These are phyloP conservation scores for Rosellinia necatrix DNA, from an alignment of 2,329 filamentous ascomycete genomes.

Conservation along the genomic window DNA sequence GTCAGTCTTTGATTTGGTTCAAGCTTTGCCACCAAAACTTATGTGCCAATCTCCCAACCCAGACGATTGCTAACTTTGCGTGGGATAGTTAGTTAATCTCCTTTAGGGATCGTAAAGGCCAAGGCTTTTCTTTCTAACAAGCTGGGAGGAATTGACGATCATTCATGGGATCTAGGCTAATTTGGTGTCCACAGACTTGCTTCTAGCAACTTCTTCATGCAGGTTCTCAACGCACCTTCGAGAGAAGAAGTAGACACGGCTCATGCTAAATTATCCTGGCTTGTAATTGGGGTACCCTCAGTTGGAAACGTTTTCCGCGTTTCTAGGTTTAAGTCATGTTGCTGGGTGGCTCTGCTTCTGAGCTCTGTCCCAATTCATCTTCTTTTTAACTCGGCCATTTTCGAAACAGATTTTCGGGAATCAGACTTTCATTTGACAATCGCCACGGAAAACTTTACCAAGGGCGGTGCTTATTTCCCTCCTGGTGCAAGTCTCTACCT, in stretches of 20 bases:
- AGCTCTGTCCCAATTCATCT: slow-evolving; percentile 29
- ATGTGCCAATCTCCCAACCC: too few relatives aligned
- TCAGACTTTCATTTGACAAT: slow-evolving; percentile 13
- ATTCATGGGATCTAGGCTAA: too few relatives aligned
- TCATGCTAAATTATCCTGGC: slow-evolving; percentile 46
- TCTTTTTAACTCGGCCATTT: slow-evolving; percentile 26
- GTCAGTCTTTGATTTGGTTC: not conserved
- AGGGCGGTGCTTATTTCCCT: slow-evolving; percentile 18
- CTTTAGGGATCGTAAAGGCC: too few relatives aligned
- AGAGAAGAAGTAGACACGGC: slow-evolving; percentile 51
- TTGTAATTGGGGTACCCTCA: slow-evolving; percentile 50
- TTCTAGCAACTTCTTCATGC: slow-evolving; percentile 56
- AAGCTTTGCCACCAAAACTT: too few relatives aligned
- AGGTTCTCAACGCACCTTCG: slow-evolving; percentile 52
- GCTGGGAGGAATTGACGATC: not conserved
- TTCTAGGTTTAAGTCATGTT: slow-evolving; percentile 25
- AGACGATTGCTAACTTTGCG: too few relatives aligned
- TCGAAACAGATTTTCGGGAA: slow-evolving; percentile 13
- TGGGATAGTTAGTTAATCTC: too few relatives aligned
- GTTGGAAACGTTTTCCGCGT: slow-evolving; percentile 41
- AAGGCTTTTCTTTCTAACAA: not conserved
- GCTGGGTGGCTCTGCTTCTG: slow-evolving; percentile 19
- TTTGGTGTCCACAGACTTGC: too few relatives aligned
- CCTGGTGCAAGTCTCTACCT: slow-evolving; percentile 17
- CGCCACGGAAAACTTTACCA: slow-evolving; percentile 20